Percentiles rank a stretch among this genome's conserved stretches.
These are phyloP conservation scores for Pseudocohnilembus persalinus DNA, from an alignment of 169 alveolate species.

Conservation along the genomic window DNA sequence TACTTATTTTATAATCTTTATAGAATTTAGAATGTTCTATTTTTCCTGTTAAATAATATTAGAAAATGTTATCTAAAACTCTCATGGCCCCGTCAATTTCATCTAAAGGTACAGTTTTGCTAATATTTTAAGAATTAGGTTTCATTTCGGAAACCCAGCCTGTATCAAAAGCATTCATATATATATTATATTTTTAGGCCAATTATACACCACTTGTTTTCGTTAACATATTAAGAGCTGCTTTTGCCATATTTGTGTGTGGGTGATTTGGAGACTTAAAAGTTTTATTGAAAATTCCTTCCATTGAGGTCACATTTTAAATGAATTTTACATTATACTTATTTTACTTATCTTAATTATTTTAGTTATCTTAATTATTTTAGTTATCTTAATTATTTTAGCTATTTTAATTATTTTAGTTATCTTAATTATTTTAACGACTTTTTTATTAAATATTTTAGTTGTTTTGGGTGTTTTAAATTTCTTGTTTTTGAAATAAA, in stretches of 20 bases:
- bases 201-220: slow-evolving; percentile 72
- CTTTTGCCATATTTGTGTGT: slow-evolving; percentile 89
- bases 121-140: slow-evolving; percentile 21
- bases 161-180: slow-evolving; percentile 72
- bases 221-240: slow-evolving; percentile 83
- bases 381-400: slow-evolving; percentile 16
- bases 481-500: slow-evolving; percentile 51
- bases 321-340: slow-evolving; percentile 46
- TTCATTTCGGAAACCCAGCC: slow-evolving; percentile 75
- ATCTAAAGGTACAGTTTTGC: slow-evolving; percentile 63
- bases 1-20: slow-evolving; percentile 48
- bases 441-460: no score
- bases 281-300: slow-evolving; percentile 71
- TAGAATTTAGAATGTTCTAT: slow-evolving; percentile 28
- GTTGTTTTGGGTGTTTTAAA: background rate
- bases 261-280: slow-evolving; percentile 77
- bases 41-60: slow-evolving; percentile 26
- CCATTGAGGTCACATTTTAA: slow-evolving; percentile 83
- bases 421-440: slow-evolving; percentile 25
- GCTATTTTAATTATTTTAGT: slow-evolving; percentile 3
- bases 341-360: no score
- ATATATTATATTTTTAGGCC: slow-evolving; percentile 51
- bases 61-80: slow-evolving; percentile 52
- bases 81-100: slow-evolving; percentile 75
- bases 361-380: background rate